phyloP scores from a whole-genome alignment of 1,139 yeast genomes.

The Chernovozyma aurita region DNA sequence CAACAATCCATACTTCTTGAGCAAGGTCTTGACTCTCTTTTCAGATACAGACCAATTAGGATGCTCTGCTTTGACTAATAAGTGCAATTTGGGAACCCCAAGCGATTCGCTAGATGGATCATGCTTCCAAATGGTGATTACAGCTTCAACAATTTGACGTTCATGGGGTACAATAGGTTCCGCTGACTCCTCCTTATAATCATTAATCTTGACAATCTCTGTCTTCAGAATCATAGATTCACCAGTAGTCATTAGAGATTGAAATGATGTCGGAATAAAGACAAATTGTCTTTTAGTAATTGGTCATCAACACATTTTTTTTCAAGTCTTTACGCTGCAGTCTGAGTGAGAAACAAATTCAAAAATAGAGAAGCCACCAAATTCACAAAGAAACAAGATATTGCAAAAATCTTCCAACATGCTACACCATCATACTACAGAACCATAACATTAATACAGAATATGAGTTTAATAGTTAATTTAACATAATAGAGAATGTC shows the following conservation, averaged over 20 bases:
- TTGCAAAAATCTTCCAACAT: too few relatives aligned
- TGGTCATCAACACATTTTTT: not conserved
- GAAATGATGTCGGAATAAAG: not conserved
- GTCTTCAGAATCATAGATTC: constrained; percentile 11
- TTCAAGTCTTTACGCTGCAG: too few relatives aligned
- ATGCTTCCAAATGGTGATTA: constrained; percentile 62
- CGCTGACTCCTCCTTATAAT: constrained; percentile 18
- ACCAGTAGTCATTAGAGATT: constrained; percentile 3
- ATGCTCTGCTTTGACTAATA: constrained; percentile 45
- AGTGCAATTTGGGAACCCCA: constrained; percentile 52
- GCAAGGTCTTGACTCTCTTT: constrained; percentile 48
- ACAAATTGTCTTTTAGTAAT: not conserved
- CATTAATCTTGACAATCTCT: constrained; percentile 33
- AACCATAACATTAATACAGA: too few relatives aligned
- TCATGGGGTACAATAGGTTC: constrained; percentile 53
- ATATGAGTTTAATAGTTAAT: too few relatives aligned
- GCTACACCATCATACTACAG: too few relatives aligned
- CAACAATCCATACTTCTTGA: constrained; percentile 52
- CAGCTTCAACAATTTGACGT: constrained; percentile 58
- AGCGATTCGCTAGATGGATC: constrained; percentile 61
- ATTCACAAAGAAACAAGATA: too few relatives aligned
- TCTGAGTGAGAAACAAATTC: too few relatives aligned
- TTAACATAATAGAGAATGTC: too few relatives aligned
- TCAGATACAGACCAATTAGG: constrained; percentile 63
- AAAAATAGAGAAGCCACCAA: too few relatives aligned